These are phyloP conservation scores for Drosera capensis DNA, from an alignment of 148 eudicot species.

Conservation along the genomic window DNA sequence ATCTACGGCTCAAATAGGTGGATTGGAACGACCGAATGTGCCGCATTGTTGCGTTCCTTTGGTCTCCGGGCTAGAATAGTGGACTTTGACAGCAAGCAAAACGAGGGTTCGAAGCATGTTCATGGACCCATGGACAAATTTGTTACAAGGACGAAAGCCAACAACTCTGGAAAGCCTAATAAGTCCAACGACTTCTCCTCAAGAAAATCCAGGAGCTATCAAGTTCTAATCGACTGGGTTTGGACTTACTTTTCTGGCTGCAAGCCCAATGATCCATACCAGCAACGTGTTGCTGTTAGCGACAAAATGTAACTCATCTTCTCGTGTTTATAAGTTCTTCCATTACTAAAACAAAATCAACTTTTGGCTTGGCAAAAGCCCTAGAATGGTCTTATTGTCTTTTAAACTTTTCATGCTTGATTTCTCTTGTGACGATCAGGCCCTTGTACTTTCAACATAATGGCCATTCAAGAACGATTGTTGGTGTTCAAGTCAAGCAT, in stretches of 20 bases:
- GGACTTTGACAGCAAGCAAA: constrained; percentile 50
- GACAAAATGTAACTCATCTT: constrained; percentile 50
- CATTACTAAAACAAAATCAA: no score
- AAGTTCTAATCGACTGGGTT: constrained; percentile 72
- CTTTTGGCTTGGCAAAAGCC: no score
- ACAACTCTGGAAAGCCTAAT: constrained; percentile 7
- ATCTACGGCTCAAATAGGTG: constrained; percentile 61
- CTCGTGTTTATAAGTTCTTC: no score
- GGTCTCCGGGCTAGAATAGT: constrained; percentile 87
- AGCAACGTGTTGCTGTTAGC: constrained; percentile 41
- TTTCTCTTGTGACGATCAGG: constrained; percentile 27
- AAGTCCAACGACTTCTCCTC: constrained; percentile 8
- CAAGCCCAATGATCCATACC: constrained; percentile 16
- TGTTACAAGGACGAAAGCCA: constrained; percentile 26
- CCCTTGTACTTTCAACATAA: constrained; percentile 93
- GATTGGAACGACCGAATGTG: constrained; percentile 98
- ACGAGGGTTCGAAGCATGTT: constrained; percentile 12
- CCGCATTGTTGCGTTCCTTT: constrained; percentile 67
- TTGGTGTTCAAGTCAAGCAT: constrained; percentile 65
- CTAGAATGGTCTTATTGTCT: no score
- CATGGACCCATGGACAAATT: constrained; percentile 77
- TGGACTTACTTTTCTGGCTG: constrained; percentile 73
- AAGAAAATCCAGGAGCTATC: constrained; percentile 28
- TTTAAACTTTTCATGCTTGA: no score
- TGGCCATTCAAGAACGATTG: constrained; percentile 94